Evolutionary conservation across 2,329 filamentous ascomycete species (phyloP).

Genomic region (Beauveria sp.): DNA sequence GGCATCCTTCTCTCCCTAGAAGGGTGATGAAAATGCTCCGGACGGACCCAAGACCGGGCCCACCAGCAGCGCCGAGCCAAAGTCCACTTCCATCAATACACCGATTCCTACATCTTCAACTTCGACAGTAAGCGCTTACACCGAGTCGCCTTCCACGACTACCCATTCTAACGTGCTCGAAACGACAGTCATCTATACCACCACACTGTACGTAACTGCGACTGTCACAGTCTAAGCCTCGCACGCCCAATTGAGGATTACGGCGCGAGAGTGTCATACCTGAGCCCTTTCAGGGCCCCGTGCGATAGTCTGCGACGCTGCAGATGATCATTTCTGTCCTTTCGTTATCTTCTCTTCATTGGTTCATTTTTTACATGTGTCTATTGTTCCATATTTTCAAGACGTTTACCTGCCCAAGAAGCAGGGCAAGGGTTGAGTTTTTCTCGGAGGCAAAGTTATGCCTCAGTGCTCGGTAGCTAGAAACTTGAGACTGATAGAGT

Average conservation of each 20-base stretch:
- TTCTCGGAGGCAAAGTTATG: neutral
- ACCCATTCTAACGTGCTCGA: slow-evolving; percentile 8
- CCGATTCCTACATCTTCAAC: neutral
- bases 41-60: neutral
- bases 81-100: neutral
- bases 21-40: neutral
- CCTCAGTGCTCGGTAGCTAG: neutral
- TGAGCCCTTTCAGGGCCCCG: neutral
- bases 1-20: slow-evolving; percentile 36
- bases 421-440: neutral
- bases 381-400: slow-evolving; percentile 14
- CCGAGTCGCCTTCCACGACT: neutral
- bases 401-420: slow-evolving; percentile 8
- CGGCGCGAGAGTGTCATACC: neutral
- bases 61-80: neutral
- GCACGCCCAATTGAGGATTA: neutral
- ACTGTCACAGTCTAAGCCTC: neutral
- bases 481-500: neutral
- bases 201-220: slow-evolving; percentile 16
- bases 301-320: neutral
- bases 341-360: slow-evolving; percentile 13
- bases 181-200: slow-evolving; percentile 16
- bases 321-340: slow-evolving; percentile 5
- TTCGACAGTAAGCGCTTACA: neutral
- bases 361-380: slow-evolving; percentile 13